phyloP scores from a whole-genome alignment of 257 asterid species.

The Ilex aquifolium region DNA sequence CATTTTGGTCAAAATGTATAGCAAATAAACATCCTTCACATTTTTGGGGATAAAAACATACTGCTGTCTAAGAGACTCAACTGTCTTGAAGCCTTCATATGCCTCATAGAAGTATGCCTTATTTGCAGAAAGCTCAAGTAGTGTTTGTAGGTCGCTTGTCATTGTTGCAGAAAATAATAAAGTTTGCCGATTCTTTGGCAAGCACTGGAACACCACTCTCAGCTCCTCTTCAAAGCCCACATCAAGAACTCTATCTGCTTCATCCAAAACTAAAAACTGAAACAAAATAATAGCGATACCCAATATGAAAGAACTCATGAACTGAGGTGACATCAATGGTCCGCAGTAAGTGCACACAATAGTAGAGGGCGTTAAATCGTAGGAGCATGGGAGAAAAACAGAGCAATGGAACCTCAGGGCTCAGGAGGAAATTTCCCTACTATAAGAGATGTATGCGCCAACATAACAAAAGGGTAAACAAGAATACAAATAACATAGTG shows the following conservation, averaged over 20 bases:
- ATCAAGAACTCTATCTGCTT: constrained; percentile 92
- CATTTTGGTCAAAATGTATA: constrained; percentile 57
- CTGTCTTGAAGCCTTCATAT: constrained; percentile 84
- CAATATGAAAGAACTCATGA: too few species aligned
- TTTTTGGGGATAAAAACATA: constrained; percentile 62
- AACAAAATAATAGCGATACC: constrained; percentile 3
- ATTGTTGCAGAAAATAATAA: constrained; percentile 91
- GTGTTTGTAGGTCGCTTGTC: constrained; percentile 67
- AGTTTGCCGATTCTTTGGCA: constrained; percentile 88
- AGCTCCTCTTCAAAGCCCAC: constrained; percentile 83
- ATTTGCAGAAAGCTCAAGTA: constrained; percentile 81
- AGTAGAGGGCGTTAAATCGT: too few species aligned
- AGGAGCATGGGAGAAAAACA: too few species aligned
- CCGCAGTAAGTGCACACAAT: too few species aligned
- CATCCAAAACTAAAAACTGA: constrained; percentile 94
- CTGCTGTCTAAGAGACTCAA: constrained; percentile 78
- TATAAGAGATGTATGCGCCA: too few species aligned
- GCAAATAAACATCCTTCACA: constrained; percentile 82
- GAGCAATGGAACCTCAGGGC: too few species aligned
- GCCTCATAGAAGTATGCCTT: constrained; percentile 84
- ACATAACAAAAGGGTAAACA: too few species aligned
- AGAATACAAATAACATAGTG: too few species aligned
- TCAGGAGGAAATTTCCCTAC: too few species aligned
- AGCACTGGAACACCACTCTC: constrained; percentile 70
- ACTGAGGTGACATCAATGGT: too few species aligned